Conservation (phyloP, 345 rosid species). For the Bruguiera parviflora region DNA sequence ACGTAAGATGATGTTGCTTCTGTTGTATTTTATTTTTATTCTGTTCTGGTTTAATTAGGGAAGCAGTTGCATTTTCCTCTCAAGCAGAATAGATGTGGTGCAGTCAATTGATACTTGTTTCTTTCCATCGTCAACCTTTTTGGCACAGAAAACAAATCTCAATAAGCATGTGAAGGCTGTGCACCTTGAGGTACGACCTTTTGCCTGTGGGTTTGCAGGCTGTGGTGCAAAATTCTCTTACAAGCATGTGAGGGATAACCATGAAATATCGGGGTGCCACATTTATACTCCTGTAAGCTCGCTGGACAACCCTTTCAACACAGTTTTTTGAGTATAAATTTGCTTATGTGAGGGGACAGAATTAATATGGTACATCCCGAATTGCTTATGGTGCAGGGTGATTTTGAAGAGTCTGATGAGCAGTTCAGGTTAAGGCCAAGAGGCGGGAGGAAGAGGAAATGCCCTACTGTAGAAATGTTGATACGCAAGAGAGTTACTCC, state of each 20-base stretch:
- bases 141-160: slow-evolving; percentile 63
- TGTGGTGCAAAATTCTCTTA: slow-evolving; percentile 72
- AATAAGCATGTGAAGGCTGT: slow-evolving; percentile 65
- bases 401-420: slow-evolving; percentile 64
- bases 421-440: slow-evolving; percentile 62
- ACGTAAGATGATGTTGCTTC: slow-evolving; percentile 38
- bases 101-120: background rate
- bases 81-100: no score
- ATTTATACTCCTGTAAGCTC: slow-evolving; percentile 54
- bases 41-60: no score
- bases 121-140: no score
- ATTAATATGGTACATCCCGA: background rate
- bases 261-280: slow-evolving; percentile 59
- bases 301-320: background rate
- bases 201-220: slow-evolving; percentile 48
- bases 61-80: no score
- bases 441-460: slow-evolving; percentile 74
- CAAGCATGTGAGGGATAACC: slow-evolving; percentile 78
- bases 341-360: background rate
- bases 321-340: background rate
- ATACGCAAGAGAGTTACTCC: slow-evolving; percentile 59
- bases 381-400: slow-evolving; percentile 50
- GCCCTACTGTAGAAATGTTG: slow-evolving; percentile 51
- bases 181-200: slow-evolving; percentile 53
- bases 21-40: background rate